A percentile compares a stretch with the other conserved stretches of the same genome.
These are phyloP conservation scores for Colletotrichum tanaceti DNA, from an alignment of 2,329 filamentous ascomycete genomes.

Conservation along the genomic window DNA sequence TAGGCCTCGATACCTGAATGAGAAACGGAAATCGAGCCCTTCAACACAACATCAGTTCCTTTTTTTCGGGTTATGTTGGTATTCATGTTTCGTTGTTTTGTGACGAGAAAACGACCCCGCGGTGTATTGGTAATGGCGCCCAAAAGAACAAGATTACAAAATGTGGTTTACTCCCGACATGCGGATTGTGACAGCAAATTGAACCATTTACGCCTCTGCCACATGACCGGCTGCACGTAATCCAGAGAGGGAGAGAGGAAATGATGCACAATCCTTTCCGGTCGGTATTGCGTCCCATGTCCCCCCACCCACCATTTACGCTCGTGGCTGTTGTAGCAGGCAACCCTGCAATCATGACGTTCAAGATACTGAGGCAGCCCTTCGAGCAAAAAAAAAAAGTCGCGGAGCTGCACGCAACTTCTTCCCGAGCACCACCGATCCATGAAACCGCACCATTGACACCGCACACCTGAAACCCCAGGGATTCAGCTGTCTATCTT, in stretches of 20 bases:
- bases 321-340: not conserved
- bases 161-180: constrained; percentile 22
- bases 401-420: not conserved
- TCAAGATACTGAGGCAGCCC: constrained; percentile 24
- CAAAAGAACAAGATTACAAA: constrained; percentile 8
- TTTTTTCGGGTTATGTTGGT: constrained; percentile 29
- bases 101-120: constrained; percentile 32
- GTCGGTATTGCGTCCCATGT: not conserved
- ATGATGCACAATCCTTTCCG: not conserved
- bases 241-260: too few species aligned
- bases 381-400: constrained; percentile 12
- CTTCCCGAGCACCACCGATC: constrained; percentile 2
- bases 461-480: not conserved
- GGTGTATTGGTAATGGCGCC: constrained; percentile 29
- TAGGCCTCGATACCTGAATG: constrained; percentile 43
- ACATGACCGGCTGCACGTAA: not conserved
- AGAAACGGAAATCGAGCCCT: constrained; percentile 42
- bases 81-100: constrained; percentile 20
- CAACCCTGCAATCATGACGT: constrained; percentile 39
- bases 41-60: constrained; percentile 17
- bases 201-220: constrained; percentile 25
- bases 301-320: not conserved
- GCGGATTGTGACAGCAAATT: constrained; percentile 38
- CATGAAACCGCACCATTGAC: not conserved
- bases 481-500: too few species aligned